Evolutionary conservation across 2,329 filamentous ascomycete species (phyloP).

Genomic region (Penicillium sclerotiorum): DNA sequence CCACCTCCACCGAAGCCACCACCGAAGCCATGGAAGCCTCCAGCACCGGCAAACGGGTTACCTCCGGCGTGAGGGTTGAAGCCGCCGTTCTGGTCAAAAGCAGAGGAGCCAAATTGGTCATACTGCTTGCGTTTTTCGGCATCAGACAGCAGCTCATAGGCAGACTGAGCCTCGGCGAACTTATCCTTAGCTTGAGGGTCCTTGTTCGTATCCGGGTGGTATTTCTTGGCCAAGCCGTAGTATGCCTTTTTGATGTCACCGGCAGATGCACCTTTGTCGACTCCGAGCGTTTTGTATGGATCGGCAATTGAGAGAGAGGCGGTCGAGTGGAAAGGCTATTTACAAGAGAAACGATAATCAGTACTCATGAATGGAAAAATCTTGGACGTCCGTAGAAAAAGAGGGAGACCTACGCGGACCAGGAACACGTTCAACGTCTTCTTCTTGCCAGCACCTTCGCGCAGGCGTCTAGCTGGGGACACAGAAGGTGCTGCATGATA

Average conservation of each 20-base stretch:
- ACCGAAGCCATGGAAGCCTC: slow-evolving; percentile 62
- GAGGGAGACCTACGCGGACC: slow-evolving; percentile 34
- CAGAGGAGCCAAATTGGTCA: slow-evolving; percentile 86
- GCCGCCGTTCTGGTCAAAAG: slow-evolving; percentile 66
- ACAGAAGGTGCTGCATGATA: slow-evolving; percentile 36
- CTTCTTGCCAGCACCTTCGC: slow-evolving; percentile 27
- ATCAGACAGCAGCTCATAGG: slow-evolving; percentile 92
- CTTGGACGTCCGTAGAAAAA: neutral
- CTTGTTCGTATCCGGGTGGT: slow-evolving; percentile 97
- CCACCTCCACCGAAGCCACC: slow-evolving; percentile 54
- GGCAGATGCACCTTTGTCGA: slow-evolving; percentile 76
- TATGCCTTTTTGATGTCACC: slow-evolving; percentile 97
- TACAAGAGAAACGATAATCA: neutral
- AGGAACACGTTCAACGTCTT: slow-evolving; percentile 27
- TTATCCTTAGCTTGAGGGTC: slow-evolving; percentile 90
- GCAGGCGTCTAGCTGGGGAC: slow-evolving; percentile 30
- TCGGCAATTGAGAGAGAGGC: slow-evolving; percentile 70
- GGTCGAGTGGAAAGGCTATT: slow-evolving; percentile 48
- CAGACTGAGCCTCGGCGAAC: slow-evolving; percentile 88
- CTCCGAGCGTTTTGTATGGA: slow-evolving; percentile 84
- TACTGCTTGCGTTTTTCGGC: slow-evolving; percentile 90
- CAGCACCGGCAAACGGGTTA: slow-evolving; percentile 60
- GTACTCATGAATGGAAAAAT: neutral
- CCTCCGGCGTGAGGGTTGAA: slow-evolving; percentile 73
- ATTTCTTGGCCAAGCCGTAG: slow-evolving; percentile 96